Conservation (phyloP, 2,329 filamentous ascomycete species). For the Sclerotinia nivalis region DNA sequence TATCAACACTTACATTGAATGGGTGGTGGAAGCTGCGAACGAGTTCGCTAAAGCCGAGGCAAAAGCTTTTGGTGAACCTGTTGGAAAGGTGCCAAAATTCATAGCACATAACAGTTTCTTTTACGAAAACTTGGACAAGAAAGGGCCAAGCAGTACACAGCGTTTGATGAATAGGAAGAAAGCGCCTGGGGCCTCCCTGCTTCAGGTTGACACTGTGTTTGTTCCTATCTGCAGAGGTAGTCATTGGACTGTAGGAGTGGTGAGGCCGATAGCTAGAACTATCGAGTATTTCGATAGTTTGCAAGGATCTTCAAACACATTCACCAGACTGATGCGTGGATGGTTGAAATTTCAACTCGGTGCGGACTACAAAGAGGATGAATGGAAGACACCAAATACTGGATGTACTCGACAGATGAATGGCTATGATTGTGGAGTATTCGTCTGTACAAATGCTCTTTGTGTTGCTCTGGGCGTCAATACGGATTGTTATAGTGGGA, state of each 20-base stretch:
- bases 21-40: constrained; percentile 62
- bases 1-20: constrained; percentile 65
- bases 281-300: constrained; percentile 73
- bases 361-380: constrained; percentile 53
- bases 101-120: constrained; percentile 67
- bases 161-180: constrained; percentile 59
- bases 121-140: constrained; percentile 54
- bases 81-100: constrained; percentile 57
- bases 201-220: constrained; percentile 66
- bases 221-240: constrained; percentile 64
- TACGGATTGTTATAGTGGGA: constrained; percentile 48
- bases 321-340: constrained; percentile 48
- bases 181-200: constrained; percentile 60
- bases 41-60: constrained; percentile 50
- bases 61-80: constrained; percentile 36
- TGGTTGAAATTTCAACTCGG: constrained; percentile 62
- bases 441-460: constrained; percentile 71
- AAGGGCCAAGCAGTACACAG: constrained; percentile 51
- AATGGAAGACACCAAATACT: constrained; percentile 59
- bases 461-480: constrained; percentile 50
- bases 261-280: constrained; percentile 60
- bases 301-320: constrained; percentile 44
- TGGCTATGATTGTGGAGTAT: constrained; percentile 74
- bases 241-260: constrained; percentile 73
- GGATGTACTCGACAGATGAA: constrained; percentile 62